phyloP scores from a whole-genome alignment of 257 asterid genomes.

The Przewalskia tangutica region DNA sequence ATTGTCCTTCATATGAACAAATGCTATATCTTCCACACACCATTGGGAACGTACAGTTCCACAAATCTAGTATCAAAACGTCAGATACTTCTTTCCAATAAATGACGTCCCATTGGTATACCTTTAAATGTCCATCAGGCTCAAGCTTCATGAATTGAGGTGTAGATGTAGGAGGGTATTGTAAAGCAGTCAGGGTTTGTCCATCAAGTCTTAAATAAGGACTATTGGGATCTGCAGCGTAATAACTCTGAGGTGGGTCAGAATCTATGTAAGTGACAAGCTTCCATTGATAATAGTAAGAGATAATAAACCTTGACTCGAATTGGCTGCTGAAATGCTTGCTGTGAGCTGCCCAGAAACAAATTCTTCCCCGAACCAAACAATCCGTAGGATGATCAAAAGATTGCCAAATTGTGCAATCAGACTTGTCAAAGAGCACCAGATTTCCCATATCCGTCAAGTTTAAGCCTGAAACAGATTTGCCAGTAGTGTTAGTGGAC shows the following conservation, averaged over 20 bases:
- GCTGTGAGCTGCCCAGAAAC: background rate
- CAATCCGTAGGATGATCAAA: conserved; percentile 14
- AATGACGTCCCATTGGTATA: background rate
- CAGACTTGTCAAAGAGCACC: background rate
- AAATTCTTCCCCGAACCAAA: background rate
- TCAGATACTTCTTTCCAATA: background rate
- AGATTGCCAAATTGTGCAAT: conserved; percentile 14
- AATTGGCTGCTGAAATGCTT: background rate
- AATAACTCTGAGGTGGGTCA: background rate
- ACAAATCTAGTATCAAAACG: rapidly evolving
- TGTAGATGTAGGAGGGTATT: background rate
- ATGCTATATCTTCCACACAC: conserved; percentile 1
- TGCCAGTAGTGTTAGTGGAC: conserved; percentile 14
- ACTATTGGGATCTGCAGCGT: background rate
- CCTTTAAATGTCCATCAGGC: background rate
- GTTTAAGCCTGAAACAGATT: conserved; percentile 9
- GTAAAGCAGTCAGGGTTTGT: background rate
- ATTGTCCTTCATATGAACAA: background rate
- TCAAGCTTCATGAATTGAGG: background rate
- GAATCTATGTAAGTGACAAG: background rate
- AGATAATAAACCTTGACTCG: background rate
- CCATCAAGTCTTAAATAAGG: background rate
- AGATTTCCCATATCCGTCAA: conserved; percentile 9
- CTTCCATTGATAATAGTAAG: background rate
- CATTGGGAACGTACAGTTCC: background rate